phyloP scores from a whole-genome alignment of 2,329 filamentous ascomycete genomes.

The Graphiopsis chlorocephala region DNA sequence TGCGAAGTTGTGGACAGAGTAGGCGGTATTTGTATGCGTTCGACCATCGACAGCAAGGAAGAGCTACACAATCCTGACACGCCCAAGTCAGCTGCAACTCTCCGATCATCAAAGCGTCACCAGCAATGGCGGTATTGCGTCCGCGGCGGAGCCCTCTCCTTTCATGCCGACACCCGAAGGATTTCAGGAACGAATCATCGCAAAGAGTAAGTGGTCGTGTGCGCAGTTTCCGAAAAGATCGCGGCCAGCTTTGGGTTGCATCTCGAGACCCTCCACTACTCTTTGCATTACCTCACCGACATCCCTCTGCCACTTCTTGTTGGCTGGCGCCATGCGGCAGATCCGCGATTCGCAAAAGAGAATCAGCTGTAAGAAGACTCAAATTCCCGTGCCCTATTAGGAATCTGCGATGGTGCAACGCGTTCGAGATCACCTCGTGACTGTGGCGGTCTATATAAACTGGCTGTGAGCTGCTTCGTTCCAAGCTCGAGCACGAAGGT shows the following conservation, averaged over 20 bases:
- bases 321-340: background rate
- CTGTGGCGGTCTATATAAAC: background rate
- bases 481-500: background rate
- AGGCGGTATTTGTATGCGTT: background rate
- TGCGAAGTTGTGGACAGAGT: background rate
- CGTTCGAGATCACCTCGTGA: background rate
- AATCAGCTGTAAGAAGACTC: background rate
- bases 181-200: conserved; percentile 12
- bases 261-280: background rate
- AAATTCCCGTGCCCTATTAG: background rate
- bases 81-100: background rate
- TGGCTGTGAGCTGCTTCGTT: background rate
- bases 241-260: background rate
- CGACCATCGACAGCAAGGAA: background rate
- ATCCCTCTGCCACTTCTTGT: background rate
- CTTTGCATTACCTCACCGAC: conserved; percentile 11
- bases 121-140: background rate
- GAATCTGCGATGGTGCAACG: background rate
- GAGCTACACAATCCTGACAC: background rate
- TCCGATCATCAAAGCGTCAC: background rate
- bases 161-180: background rate
- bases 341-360: background rate
- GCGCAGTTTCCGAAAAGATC: conserved; percentile 11
- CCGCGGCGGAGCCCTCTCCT: background rate
- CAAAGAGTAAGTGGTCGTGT: conserved; percentile 1